Conservation (phyloP, 495 filamentous ascomycete genomes). For the Aspergillus egyptiacus region DNA sequence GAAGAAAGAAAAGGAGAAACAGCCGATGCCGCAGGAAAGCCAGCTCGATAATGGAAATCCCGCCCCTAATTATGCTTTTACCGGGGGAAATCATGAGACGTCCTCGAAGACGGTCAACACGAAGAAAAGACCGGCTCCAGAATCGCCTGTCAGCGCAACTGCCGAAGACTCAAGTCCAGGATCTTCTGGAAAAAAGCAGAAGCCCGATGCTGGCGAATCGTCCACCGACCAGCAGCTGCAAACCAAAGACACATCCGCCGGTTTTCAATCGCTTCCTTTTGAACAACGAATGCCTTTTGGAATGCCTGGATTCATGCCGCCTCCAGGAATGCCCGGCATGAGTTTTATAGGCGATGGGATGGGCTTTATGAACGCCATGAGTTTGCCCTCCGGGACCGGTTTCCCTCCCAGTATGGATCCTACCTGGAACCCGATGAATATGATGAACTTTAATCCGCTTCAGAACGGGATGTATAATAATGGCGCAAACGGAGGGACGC, state of each 20-base stretch:
- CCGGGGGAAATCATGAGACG: slow-evolving; percentile 18
- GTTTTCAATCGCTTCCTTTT: slow-evolving; percentile 23
- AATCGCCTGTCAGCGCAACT: slow-evolving; percentile 43
- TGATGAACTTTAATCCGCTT: slow-evolving; percentile 37
- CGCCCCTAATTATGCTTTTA: slow-evolving; percentile 6
- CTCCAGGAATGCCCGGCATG: slow-evolving; percentile 37
- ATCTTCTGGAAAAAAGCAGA: slow-evolving; percentile 31
- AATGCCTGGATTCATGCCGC: slow-evolving; percentile 25
- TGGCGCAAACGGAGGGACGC: slow-evolving; percentile 27
- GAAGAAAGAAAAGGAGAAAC: slow-evolving; percentile 59
- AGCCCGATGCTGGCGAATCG: slow-evolving; percentile 21
- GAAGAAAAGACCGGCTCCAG: slow-evolving; percentile 81
- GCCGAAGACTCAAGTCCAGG: slow-evolving; percentile 18
- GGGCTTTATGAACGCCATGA: slow-evolving; percentile 53
- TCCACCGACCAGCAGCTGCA: slow-evolving; percentile 6
- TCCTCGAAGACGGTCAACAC: slow-evolving; percentile 30
- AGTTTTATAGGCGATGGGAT: slow-evolving; percentile 38
- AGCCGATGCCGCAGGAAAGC: slow-evolving; percentile 23
- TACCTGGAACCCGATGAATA: slow-evolving; percentile 46
- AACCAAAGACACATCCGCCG: slow-evolving; percentile 14
- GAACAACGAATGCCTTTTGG: slow-evolving; percentile 32
- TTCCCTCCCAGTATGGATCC: slow-evolving; percentile 41
- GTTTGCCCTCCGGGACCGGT: slow-evolving; percentile 34
- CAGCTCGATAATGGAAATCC: slow-evolving; percentile 29
- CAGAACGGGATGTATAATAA: slow-evolving; percentile 46